Evolutionary conservation across 1,284 basidiomycete species (phyloP), one percentile per base, ranked within the genome.

Genomic region (Leccinum holopus): DNA sequence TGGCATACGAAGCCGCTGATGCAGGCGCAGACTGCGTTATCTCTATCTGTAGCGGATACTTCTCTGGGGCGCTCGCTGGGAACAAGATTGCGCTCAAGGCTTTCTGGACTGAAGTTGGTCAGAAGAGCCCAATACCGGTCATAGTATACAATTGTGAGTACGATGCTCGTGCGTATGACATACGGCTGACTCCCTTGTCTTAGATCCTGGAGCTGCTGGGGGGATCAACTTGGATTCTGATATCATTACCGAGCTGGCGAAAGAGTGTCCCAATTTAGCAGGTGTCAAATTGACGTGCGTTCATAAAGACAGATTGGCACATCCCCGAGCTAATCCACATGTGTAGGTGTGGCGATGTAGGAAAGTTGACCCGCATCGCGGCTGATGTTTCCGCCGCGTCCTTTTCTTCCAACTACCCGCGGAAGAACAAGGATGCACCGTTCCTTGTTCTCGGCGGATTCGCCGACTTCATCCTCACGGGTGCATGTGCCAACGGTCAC

Each of bases 191-290:
- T 32, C 41, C n/a, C 8, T 58, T 30, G 44, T 66, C 58, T 59
- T 21, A 92, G 91, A 87, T 78, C 93, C 93, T 69, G 91, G 87
- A 49, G 92, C 92, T 2, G 84, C 88, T 66, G 87, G 92, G 21
- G 90, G 93, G 11, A 89, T 95, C 68, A 91, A 96, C 77, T 76
- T 96, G 65, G 91, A 95, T 77, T 94, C 92, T 11, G 92, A 95
- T 74, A 77, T 93, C 52, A 88, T 97, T 70, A 84, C 84, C 18
- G 89, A 94, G 68, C 84, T 97, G 58, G 92, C 92, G 2, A 75
- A 75, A 28, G 85, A 87, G 65, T 87, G 84, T 69, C 83, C 90
- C 41, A 92, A 92, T 71, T 77, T 88, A 44, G 88, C 84, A 70
- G 94, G 94, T 35, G 88, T 95, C 64, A 97, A 96, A 77, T 83